These are phyloP conservation scores for Nicotiana tomentosiformis DNA, from an alignment of 257 asterid species.

Conservation along the genomic window DNA sequence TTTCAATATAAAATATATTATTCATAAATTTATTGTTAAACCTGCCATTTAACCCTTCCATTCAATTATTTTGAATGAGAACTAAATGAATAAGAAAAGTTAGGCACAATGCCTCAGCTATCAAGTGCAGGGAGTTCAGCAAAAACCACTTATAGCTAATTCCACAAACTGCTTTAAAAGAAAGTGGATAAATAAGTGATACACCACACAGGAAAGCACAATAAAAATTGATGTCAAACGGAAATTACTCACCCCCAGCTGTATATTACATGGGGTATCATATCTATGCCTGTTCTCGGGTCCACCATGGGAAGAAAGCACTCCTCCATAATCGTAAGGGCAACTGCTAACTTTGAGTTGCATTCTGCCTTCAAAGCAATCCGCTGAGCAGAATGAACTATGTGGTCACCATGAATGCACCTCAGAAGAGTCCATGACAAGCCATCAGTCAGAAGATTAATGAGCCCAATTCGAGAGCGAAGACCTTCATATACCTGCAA, in stretches of 20 bases:
- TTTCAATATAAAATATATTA: neutral
- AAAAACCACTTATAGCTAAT: neutral
- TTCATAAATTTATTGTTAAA: neutral
- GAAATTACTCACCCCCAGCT: constrained; percentile 77
- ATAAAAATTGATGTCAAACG: neutral
- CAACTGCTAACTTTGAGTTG: constrained; percentile 95
- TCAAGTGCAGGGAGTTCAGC: neutral
- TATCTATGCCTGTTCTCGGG: constrained; percentile 84
- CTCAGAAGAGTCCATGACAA: constrained; percentile 79
- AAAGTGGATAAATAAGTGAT: neutral
- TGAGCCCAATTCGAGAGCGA: constrained; percentile 60
- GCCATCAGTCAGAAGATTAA: constrained; percentile 56
- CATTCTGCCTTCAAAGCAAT: constrained; percentile 85
- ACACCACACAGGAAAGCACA: neutral
- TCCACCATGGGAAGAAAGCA: constrained; percentile 99
- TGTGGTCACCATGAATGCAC: constrained; percentile 77
- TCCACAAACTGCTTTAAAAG: neutral
- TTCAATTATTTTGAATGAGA: neutral
- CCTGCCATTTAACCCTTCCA: neutral
- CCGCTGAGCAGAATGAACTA: constrained; percentile 53
- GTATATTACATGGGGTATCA: constrained; percentile 96
- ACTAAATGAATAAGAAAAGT: neutral
- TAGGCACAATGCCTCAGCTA: neutral
- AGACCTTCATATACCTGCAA: constrained; percentile 75
- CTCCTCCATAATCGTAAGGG: constrained; percentile 93